Evolutionary conservation across 208 protist species (phyloP).

Genomic region (Vickermania spadyakhi): DNA sequence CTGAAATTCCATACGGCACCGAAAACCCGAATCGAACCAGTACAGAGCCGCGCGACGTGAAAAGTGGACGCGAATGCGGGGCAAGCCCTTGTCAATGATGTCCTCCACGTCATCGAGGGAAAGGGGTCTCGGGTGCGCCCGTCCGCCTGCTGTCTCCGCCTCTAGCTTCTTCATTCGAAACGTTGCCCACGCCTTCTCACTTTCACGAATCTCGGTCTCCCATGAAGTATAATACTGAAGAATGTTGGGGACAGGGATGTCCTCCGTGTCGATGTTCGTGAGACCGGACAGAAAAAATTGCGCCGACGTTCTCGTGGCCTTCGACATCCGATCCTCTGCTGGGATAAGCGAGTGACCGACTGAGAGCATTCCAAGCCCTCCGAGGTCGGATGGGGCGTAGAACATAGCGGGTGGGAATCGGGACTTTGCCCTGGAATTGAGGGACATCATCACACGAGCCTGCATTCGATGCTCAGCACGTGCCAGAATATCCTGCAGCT

Average conservation of each 20-base stretch:
- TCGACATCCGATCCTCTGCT: constrained; percentile 96
- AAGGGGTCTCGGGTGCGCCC: too few relatives aligned
- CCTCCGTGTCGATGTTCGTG: constrained; percentile 95
- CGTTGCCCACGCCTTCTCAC: constrained; percentile 99
- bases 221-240: constrained; percentile 99
- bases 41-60: constrained; percentile 99
- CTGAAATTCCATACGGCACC: constrained; percentile 98
- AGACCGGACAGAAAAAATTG: constrained; percentile 99
- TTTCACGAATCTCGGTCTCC: constrained; percentile 99
- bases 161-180: constrained; percentile 98
- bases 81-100: constrained; percentile 99
- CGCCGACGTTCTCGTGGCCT: constrained; percentile 97
- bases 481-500: constrained; percentile 98
- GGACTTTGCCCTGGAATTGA: constrained; percentile 99
- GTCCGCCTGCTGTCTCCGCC: constrained; percentile 94
- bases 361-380: constrained; percentile 99
- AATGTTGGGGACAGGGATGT: constrained; percentile 99
- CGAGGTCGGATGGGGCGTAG: constrained; percentile 98
- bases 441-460: constrained; percentile 99
- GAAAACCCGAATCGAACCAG: constrained; percentile 99
- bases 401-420: constrained; percentile 99
- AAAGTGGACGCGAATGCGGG: constrained; percentile 99
- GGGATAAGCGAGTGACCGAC: constrained; percentile 99
- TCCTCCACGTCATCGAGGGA: constrained; percentile 99
- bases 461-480: constrained; percentile 99